Percentiles rank a stretch among this genome's conserved stretches.
Conservation (phyloP, 2,329 filamentous ascomycete genomes). For the Ceratocystis cubensis region DNA sequence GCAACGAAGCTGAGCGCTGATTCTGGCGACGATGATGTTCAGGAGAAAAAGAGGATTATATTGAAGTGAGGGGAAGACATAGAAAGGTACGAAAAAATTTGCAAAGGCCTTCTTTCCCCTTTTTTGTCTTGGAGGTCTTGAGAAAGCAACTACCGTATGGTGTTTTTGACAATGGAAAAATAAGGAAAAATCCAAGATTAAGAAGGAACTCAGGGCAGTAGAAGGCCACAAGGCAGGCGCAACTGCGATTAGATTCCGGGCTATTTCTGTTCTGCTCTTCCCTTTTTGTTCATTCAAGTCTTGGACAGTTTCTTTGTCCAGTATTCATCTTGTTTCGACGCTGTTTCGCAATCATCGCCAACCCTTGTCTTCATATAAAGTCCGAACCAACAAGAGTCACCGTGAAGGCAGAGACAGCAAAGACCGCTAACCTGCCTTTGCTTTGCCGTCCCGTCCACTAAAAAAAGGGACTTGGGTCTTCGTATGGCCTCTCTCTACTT, state of each 20-base stretch:
- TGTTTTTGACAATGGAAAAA: too few relatives aligned
- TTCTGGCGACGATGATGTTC: background rate
- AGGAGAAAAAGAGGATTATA: background rate
- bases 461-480: background rate
- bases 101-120: background rate
- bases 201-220: too few relatives aligned
- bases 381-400: background rate
- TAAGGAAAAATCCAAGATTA: too few relatives aligned
- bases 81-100: background rate
- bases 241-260: too few relatives aligned
- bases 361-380: background rate
- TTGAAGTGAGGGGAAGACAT: background rate
- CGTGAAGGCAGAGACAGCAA: background rate
- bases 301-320: background rate
- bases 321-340: background rate
- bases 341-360: constrained; percentile 1
- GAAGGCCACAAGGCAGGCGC: too few relatives aligned
- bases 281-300: background rate
- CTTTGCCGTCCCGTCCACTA: background rate
- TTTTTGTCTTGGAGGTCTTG: background rate
- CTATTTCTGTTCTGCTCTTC: background rate
- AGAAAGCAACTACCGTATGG: too few relatives aligned
- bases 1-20: background rate
- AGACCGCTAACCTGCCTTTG: background rate
- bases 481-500: too few relatives aligned